Base-by-base conservation (phyloP, 805 yeast species). In the Candida pseudofarinosa region DNA sequence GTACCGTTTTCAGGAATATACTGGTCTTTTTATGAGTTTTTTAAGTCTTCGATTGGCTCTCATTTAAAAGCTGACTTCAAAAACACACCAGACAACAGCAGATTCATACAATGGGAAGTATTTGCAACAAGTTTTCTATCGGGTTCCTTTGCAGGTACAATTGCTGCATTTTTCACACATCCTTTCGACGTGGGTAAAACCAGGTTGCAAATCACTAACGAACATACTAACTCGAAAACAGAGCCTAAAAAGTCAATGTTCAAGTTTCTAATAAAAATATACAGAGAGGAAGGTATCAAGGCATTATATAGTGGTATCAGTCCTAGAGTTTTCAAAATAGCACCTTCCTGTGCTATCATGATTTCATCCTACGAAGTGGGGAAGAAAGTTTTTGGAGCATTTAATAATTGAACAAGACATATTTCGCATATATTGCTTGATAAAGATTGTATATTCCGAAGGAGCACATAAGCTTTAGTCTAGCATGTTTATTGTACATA, bases 101-200 rank as follows among this genome's bases (percentile, higher is more conserved):
- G 38, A 35, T 43, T 39, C 16, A 65, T 59, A 33, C 61, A 70
- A 41, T 60, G 72, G 62, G 67, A 67, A 42, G 68, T 82, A 3
- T 83, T 85, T 47, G 42, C 73, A 2, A 76, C 80, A 39, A 80
- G 88, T 26, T 90, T 91, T 55, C 46, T 85, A 3, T 78, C 93
- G 8, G 99, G 99, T 0, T 85, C 91, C 0, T 48, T 85, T 0
- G 81, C 95, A 3, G 99, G 99, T 0, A 62, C 85, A 0, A 65
- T 86, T 3, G 97, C 97, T 0, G 97, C 98, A 0, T 52, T 91
- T 2, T 67, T 77, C 34, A 93, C 99, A 1, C 89, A 95, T 44
- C 98, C 99, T 1, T 93, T 93, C 55, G 99, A 93, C 60, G 99
- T 93, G 7, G 98, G 97, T 3, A 93, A 93, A 56, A 93, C 99